Evolutionary conservation across 345 rosid genomes (phyloP), one percentile per base, ranked within the genome.

Genomic region (Gossypium australe): DNA sequence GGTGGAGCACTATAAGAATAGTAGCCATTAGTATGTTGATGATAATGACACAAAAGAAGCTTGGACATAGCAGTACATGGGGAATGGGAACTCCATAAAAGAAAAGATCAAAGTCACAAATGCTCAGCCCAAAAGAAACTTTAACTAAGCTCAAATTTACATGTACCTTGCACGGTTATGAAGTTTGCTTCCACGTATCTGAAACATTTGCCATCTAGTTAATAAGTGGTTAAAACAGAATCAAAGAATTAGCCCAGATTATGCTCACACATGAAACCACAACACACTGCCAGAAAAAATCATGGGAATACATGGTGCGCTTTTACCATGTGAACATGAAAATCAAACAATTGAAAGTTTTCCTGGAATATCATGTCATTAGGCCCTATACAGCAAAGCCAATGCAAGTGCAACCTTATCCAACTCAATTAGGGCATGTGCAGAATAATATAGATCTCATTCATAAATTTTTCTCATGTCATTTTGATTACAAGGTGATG

Each of bases 111-210:
- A 44, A 56, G 29, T 47, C 29, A 72, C 24, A n/a, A 53, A 71
- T 3, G 22, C 22, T 56, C 27, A 68, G 47, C 53, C 58, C 53
- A 16, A 56, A 76, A 67, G 13, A 51, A 64, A 68, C 56, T 24
- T 20, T n/a, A 76, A 55, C n/a, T 7, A 29, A 49, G 49, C 69
- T 52, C n/a, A 65, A 78, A 78, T 27, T 47, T 72, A 81, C 59
- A 70, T 47, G 70, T 90, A 96, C 99, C 98, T 96, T 68, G 94
- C 83, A 73, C 98, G 89, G 79, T 86, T 96, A 78, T 96, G 98
- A 66, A 96, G 94, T 85, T 89, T 96, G 82, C 99, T 87, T 79
- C 99, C 97, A 48, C 99, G 97, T 79, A 96, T 83, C 99, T 96
- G 87, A 59, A 76, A 59, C 17, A 75, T 67, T 78, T 61, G 79